Base-by-base conservation (phyloP, 441 rosid genomes). In the Adansonia rubrostipa region DNA sequence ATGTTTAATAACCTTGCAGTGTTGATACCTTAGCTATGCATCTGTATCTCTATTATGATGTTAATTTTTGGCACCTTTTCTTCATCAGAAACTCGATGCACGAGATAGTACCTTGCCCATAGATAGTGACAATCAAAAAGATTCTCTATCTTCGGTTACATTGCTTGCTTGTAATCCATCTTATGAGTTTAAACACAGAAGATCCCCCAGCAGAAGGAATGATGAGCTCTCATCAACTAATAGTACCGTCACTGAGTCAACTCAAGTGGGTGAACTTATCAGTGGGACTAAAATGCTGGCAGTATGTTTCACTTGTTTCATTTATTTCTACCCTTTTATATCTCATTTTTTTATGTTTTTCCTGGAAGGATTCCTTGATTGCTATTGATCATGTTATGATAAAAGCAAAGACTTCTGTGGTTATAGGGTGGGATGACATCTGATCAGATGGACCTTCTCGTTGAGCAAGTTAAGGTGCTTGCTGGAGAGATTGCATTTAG, bases 381-480 rank as follows among this genome's bases (percentile, higher is more conserved):
- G n/a, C 45, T 47, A 50, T 56, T 72, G 50, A 53, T 74, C 36
- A 73, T 65, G 77, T 64, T 66, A 42, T 82, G 71, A 69, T 53
- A 68, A 58, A 68, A 45, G 75, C 45, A 70, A 76, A 58, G 7
- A 48, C 77, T 45, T 19, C 19, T 79, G 68, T 68, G 57, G 58
- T 78, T 85, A 67, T 84, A 97, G 99, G 93, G 89, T 64, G 84
- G 82, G 78, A 84, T 95, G 85, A 83, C 97, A n/a, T 88, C 95
- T 58, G 99, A 97, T 87, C 96, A 97, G 89, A 97, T 92, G 88
- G 99, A 97, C 80, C 99, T 97, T 80, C 89, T 93, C 24, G 96
- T 87, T 65, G 99, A 97, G 89, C 99, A 97, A 86, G 98, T 95
- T 78, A 97, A 97, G 87, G 91, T 97, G 98, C 97, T 97, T 84